Evolutionary conservation across 1,139 yeast genomes (phyloP).

Genomic region (Protomyces macrosporus): DNA sequence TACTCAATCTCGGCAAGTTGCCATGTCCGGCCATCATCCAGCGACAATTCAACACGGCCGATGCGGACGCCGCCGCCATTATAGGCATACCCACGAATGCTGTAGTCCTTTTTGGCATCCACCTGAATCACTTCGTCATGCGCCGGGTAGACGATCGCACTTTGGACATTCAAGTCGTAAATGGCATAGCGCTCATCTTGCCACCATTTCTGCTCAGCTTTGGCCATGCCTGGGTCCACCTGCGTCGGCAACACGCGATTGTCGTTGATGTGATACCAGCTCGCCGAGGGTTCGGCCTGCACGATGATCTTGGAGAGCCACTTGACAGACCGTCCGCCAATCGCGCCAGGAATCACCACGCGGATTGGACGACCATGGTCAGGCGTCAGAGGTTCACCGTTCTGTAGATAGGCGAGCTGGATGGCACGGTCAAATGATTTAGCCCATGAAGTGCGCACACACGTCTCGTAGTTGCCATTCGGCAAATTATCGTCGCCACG

Average conservation of each 20-base stretch:
- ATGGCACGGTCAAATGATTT: slow-evolving; percentile 38
- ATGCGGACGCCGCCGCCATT: slow-evolving; percentile 40
- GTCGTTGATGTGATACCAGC: slow-evolving; percentile 41
- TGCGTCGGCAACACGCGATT: slow-evolving; percentile 40
- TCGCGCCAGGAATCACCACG: slow-evolving; percentile 40
- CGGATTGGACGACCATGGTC: slow-evolving; percentile 42
- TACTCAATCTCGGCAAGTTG: slow-evolving; percentile 36
- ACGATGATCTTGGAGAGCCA: slow-evolving; percentile 38
- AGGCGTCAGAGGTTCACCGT: slow-evolving; percentile 38
- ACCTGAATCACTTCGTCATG: slow-evolving; percentile 34
- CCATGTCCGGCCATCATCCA: slow-evolving; percentile 39
- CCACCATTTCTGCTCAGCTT: slow-evolving; percentile 37
- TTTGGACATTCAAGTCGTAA: slow-evolving; percentile 38
- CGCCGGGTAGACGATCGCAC: slow-evolving; percentile 38
- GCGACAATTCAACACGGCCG: slow-evolving; percentile 39
- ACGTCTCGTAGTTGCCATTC: slow-evolving; percentile 40
- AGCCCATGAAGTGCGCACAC: slow-evolving; percentile 37
- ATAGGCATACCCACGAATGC: slow-evolving; percentile 39
- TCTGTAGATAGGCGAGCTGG: slow-evolving; percentile 39
- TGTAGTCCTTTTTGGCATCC: slow-evolving; percentile 30
- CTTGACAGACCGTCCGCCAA: slow-evolving; percentile 41
- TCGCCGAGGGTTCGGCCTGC: slow-evolving; percentile 38
- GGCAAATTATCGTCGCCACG: slow-evolving; percentile 40
- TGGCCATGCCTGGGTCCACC: slow-evolving; percentile 39
- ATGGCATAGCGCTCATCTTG: slow-evolving; percentile 40